phyloP scores from a whole-genome alignment of 768 basidiomycete species.

The Lentinula lateritia region DNA sequence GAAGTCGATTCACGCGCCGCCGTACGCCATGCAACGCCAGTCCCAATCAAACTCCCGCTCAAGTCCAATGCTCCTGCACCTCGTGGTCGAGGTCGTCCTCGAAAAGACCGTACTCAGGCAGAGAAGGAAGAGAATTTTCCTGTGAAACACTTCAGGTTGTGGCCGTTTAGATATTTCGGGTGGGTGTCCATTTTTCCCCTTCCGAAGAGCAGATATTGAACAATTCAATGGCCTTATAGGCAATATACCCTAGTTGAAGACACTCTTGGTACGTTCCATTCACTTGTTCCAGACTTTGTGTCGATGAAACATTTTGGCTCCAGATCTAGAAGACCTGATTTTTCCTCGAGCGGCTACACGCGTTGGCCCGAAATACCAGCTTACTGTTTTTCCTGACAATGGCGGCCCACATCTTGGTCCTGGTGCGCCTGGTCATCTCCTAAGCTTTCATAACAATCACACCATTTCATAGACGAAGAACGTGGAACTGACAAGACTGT shows the following conservation, averaged over 20 bases:
- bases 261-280: not conserved
- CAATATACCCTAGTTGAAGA: constrained; percentile 78
- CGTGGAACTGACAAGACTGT: constrained; percentile 70
- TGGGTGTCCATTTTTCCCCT: constrained; percentile 29
- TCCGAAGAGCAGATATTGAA: constrained; percentile 7
- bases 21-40: constrained; percentile 52
- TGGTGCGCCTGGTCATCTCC: constrained; percentile 26
- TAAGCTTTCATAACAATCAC: not conserved
- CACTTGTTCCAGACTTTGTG: too few relatives aligned
- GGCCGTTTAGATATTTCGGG: constrained; percentile 98
- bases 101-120: constrained; percentile 67
- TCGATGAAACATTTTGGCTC: not conserved
- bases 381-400: constrained; percentile 45
- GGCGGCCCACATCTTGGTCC: constrained; percentile 28
- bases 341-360: constrained; percentile 91
- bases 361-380: constrained; percentile 83
- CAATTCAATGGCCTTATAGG: constrained; percentile 30
- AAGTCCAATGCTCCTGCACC: constrained; percentile 72
- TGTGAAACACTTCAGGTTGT: constrained; percentile 85
- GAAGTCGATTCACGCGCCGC: constrained; percentile 70
- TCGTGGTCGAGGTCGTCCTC: constrained; percentile 68
- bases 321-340: constrained; percentile 95
- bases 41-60: constrained; percentile 32
- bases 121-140: constrained; percentile 74
- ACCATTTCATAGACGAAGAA: constrained; percentile 42